Base-by-base conservation (phyloP, 768 basidiomycete genomes). In the Leccinum rimulosum region DNA sequence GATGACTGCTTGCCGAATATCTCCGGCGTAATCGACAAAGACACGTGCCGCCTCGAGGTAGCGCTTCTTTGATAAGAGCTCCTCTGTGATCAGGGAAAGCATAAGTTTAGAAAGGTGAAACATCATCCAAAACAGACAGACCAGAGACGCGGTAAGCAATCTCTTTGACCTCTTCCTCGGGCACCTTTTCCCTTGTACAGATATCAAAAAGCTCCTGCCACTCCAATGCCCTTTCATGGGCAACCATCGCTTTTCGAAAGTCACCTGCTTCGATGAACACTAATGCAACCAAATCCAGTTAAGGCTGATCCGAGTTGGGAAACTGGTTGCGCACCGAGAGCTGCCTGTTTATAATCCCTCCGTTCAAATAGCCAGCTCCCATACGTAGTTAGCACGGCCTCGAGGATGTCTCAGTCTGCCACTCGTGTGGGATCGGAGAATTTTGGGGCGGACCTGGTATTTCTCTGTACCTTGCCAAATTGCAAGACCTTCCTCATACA, bases 171-270 rank as follows among this genome's bases (percentile, higher is more conserved):
- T 90, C 86, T 12, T 88, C 85, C 30, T 75, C 74, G 0, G 78
- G 59, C 10, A 84, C 65, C 2, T 79, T 74, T 51, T 82, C 79
- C 28, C 77, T 78, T 22, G 82, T 65, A 3, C 89, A 89, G 28
- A 97, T 76, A 27, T 91, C 86, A 71, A 99, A 98, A 0, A 97
- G 77, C 63, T 95, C 93, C 66, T 89, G 87, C 96, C 96, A 99
- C 55, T 89, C 84, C 33, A 93, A 76, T 0, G 90, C 89, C 57
- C 87, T 88, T 72, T 98, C 95, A 66, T 95, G 86, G 0, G 95
- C 87, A 9, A 88, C 79, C 83, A 99, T 86, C 1, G 95, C 93
- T 60, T 93, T 94, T 5, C 78, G 69, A 1, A 77, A 74, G 55
- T 83, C 78, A 4, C 74, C 71, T 8, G 90, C 92, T 62, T 92